Conservation (phyloP, 2,329 filamentous ascomycete genomes). For the Dryadomyces quercivorus region DNA sequence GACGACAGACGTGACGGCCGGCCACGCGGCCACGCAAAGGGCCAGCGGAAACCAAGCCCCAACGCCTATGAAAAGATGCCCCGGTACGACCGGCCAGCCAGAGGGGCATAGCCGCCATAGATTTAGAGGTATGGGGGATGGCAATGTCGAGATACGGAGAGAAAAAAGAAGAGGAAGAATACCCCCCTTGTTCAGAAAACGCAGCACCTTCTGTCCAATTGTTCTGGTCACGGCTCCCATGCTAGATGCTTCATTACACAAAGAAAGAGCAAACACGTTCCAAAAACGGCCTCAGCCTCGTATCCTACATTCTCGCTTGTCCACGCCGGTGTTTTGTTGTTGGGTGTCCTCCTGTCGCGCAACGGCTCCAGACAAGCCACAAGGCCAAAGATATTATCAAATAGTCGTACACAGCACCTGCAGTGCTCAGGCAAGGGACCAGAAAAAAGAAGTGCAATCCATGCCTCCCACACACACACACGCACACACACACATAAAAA, state of each 20-base stretch:
- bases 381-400: neutral
- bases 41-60: constrained; percentile 45
- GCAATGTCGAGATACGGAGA: neutral
- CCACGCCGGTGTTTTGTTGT: neutral
- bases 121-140: neutral
- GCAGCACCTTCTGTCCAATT: neutral
- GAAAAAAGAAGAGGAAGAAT: neutral
- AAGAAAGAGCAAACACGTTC: neutral
- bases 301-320: constrained; percentile 1
- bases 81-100: constrained; percentile 25
- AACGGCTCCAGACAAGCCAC: neutral
- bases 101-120: neutral
- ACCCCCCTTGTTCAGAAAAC: no score
- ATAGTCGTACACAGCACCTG: neutral
- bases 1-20: constrained; percentile 22
- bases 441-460: no score
- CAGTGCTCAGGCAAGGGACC: neutral
- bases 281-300: neutral
- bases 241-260: neutral
- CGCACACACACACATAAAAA: no score
- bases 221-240: neutral
- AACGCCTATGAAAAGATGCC: constrained; percentile 76
- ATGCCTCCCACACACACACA: no score
- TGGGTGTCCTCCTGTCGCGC: neutral
- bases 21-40: constrained; percentile 10